These are phyloP conservation scores for Prunus kanzakura DNA, from an alignment of 306 rosid species.

Conservation along the genomic window DNA sequence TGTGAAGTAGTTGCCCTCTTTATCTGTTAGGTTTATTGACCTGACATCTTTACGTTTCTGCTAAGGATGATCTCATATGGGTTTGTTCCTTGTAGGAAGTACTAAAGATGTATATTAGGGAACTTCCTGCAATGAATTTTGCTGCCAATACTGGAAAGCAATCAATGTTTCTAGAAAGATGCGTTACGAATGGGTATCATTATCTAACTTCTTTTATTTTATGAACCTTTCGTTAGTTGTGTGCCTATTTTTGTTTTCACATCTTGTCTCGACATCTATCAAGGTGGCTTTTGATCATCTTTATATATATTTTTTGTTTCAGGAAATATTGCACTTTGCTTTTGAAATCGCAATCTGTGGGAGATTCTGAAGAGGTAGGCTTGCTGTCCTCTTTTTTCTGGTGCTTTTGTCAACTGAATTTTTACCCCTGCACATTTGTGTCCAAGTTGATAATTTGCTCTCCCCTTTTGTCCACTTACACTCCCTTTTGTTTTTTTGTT, in stretches of 20 bases:
- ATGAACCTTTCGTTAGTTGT: not conserved
- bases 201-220: not conserved
- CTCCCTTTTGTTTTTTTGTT: too few relatives aligned
- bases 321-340: constrained; percentile 87
- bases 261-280: not conserved
- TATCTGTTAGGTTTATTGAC: not conserved
- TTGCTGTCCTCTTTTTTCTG: constrained; percentile 2
- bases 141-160: constrained; percentile 91
- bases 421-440: not conserved
- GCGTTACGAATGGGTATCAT: constrained; percentile 74
- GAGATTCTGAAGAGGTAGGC: constrained; percentile 49
- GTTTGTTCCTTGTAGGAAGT: constrained; percentile 52
- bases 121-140: constrained; percentile 84
- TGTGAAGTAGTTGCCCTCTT: not conserved
- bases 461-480: too few relatives aligned
- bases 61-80: constrained; percentile 2
- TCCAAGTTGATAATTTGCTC: not conserved
- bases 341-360: constrained; percentile 41
- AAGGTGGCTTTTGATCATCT: not conserved
- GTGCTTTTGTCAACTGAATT: not conserved
- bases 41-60: not conserved
- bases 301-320: constrained; percentile 20
- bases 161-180: constrained; percentile 79
- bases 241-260: not conserved
- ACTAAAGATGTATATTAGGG: constrained; percentile 57